These are phyloP conservation scores for Gelatoporia subvermispora DNA, from an alignment of 768 basidiomycete species.

Conservation along the genomic window DNA sequence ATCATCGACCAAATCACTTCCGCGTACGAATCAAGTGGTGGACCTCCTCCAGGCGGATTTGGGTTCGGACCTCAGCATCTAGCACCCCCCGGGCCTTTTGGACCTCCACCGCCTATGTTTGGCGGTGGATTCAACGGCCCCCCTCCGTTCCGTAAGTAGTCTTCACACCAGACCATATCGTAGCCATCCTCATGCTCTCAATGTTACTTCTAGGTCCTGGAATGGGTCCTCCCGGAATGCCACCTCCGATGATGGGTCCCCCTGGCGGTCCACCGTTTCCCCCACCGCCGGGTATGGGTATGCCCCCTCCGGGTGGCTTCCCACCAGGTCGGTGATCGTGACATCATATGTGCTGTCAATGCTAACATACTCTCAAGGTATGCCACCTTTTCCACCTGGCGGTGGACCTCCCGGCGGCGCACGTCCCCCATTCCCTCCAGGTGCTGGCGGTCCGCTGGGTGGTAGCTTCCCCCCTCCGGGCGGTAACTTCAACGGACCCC, in stretches of 20 bases:
- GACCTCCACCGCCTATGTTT: slow-evolving; percentile 46
- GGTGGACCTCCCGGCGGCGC: slow-evolving; percentile 16
- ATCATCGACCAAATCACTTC: slow-evolving; percentile 98
- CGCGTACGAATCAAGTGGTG: slow-evolving; percentile 82
- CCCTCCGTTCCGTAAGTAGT: slow-evolving; percentile 26
- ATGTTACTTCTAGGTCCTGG: slow-evolving; percentile 43
- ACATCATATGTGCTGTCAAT: not conserved
- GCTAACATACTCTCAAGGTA: slow-evolving; percentile 26
- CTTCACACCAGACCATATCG: not conserved
- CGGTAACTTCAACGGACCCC: slow-evolving; percentile 11
- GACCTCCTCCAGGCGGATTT: slow-evolving; percentile 84
- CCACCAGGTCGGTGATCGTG: slow-evolving; percentile 10
- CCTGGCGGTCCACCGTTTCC: slow-evolving; percentile 74
- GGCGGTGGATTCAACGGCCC: slow-evolving; percentile 53
- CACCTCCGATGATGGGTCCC: slow-evolving; percentile 44
- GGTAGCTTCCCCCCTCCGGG: slow-evolving; percentile 16
- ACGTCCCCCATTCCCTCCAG: slow-evolving; percentile 29
- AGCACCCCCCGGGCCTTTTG: slow-evolving; percentile 37
- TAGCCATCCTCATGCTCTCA: not conserved
- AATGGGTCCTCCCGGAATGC: slow-evolving; percentile 65
- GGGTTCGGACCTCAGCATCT: slow-evolving; percentile 83
- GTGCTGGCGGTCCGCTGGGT: slow-evolving; percentile 6
- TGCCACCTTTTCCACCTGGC: slow-evolving; percentile 36
- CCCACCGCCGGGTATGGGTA: slow-evolving; percentile 34
- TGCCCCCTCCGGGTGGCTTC: slow-evolving; percentile 28